Evolutionary conservation across 441 rosid genomes (phyloP).

Genomic region (Heliophila coronopifolia): DNA sequence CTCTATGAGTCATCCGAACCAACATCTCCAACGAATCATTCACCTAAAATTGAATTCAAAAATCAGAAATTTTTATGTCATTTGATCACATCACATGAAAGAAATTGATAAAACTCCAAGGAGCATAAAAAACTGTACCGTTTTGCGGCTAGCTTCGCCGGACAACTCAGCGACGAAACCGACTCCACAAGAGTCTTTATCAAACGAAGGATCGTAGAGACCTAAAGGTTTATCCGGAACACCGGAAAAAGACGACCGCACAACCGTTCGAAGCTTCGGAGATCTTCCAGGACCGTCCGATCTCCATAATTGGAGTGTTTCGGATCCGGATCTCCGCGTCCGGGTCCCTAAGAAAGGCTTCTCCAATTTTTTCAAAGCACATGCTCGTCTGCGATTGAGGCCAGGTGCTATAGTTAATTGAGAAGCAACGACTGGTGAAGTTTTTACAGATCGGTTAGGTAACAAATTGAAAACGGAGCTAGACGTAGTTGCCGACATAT

Average conservation of each 20-base stretch:
- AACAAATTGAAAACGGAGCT: conserved; percentile 23
- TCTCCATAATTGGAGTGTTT: conserved; percentile 61
- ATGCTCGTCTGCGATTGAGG: conserved; percentile 2
- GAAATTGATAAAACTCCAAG: neutral
- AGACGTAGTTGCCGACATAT: conserved; percentile 27
- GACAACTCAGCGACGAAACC: conserved; percentile 97
- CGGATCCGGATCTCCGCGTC: conserved; percentile 40
- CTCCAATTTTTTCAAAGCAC: conserved; percentile 10
- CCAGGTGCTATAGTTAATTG: conserved; percentile 20
- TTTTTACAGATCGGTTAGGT: conserved; percentile 5
- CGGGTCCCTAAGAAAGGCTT: conserved; percentile 45
- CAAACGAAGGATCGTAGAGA: conserved; percentile 83
- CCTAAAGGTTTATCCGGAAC: conserved; percentile 98
- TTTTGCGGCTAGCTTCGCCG: conserved; percentile 77
- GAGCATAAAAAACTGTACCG: conserved; percentile 45
- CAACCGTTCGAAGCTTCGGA: conserved; percentile 64
- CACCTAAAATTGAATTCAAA: conserved; percentile 39
- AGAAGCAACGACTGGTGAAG: conserved; percentile 8
- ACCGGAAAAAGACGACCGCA: conserved; percentile 68
- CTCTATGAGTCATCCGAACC: conserved; percentile 95
- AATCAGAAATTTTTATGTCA: neutral
- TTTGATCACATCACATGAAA: neutral
- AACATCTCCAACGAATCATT: conserved; percentile 96
- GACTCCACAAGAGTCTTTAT: conserved; percentile 98
- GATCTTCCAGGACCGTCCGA: conserved; percentile 75